Conservation (phyloP, 768 basidiomycete species). For the Panus rudis region DNA sequence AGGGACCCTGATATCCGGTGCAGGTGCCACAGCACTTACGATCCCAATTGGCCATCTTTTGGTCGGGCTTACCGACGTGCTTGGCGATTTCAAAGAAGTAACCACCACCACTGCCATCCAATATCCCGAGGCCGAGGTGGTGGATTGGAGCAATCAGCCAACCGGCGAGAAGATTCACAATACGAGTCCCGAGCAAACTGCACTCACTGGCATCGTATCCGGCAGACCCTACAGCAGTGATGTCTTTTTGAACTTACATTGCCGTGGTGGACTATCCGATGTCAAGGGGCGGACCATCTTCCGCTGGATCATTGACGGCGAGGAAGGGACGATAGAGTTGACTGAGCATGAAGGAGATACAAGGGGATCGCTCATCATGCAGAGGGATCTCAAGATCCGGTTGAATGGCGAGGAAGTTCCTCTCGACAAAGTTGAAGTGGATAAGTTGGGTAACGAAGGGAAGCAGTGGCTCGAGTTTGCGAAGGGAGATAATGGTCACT, state of each 20-base stretch:
- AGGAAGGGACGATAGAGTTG: background rate
- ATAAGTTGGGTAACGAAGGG: slow-evolving; percentile 2
- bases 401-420: slow-evolving; percentile 4
- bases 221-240: slow-evolving; percentile 25
- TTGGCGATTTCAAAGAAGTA: slow-evolving; percentile 27
- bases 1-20: too few species aligned
- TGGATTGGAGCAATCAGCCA: slow-evolving; percentile 19
- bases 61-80: slow-evolving; percentile 21
- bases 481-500: slow-evolving; percentile 1
- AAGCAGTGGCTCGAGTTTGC: slow-evolving; percentile 7
- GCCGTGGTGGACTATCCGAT: slow-evolving; percentile 17
- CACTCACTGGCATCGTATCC: slow-evolving; percentile 20
- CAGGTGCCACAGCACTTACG: slow-evolving; percentile 20
- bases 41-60: slow-evolving; percentile 25
- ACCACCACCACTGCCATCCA: slow-evolving; percentile 19
- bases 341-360: too few species aligned
- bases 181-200: slow-evolving; percentile 20
- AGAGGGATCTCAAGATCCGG: too few species aligned
- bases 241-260: slow-evolving; percentile 20
- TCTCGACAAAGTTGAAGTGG: background rate
- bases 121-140: slow-evolving; percentile 20
- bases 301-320: background rate
- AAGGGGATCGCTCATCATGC: too few species aligned
- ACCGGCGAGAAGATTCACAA: slow-evolving; percentile 19
- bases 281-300: too few species aligned